phyloP scores from a whole-genome alignment of 2,329 filamentous ascomycete genomes.

The Colletotrichum sp. region DNA sequence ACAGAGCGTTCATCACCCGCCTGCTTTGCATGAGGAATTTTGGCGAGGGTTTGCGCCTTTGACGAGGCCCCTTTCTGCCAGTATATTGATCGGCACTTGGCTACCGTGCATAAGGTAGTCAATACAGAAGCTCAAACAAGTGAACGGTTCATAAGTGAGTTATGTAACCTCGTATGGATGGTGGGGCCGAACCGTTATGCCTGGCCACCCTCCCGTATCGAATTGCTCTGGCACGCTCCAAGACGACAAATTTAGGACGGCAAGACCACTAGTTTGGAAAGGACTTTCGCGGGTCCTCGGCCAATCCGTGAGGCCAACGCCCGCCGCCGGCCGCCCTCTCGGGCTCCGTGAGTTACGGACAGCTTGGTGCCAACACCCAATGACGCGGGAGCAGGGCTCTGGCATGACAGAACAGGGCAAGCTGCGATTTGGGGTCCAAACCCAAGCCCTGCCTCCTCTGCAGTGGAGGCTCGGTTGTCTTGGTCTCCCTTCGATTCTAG shows the following conservation, averaged over 20 bases:
- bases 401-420: background rate
- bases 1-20: fast-evolving
- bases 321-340: background rate
- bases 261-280: background rate
- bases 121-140: background rate
- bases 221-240: background rate
- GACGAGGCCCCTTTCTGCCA: background rate
- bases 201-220: background rate
- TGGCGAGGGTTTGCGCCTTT: background rate
- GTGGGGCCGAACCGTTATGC: background rate
- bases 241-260: background rate
- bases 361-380: background rate
- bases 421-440: background rate
- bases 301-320: background rate
- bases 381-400: background rate
- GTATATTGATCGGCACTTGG: background rate
- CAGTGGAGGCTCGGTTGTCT: background rate
- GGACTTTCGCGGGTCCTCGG: background rate
- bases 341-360: background rate
- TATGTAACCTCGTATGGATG: background rate
- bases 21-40: fast-evolving
- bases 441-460: background rate
- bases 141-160: background rate
- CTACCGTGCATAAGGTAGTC: background rate
- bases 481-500: background rate